Base-by-base conservation (phyloP, 164 flowering plant genomes). In the Vitis amurensis region DNA sequence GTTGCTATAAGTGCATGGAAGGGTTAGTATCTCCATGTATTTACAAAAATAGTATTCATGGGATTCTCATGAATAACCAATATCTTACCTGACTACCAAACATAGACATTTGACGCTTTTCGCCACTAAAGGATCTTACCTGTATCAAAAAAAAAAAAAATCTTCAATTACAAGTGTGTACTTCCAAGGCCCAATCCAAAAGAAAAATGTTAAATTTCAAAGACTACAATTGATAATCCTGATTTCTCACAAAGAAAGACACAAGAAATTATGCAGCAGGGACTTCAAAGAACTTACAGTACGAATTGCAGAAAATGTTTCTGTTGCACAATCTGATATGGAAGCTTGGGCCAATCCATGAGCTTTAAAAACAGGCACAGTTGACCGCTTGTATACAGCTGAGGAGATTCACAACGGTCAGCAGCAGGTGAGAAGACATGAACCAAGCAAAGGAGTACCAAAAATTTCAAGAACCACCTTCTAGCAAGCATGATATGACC, bases 241-340 rank as follows among this genome's bases (percentile, higher is more conserved):
- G 49, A 48, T 27, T 47, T 57, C 59, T 57, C 14, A 62, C 3
- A 30, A 16, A 60, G 50, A 66, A 3, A 61, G 5, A 47, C 50
- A 58, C 14, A 68, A 44, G 31, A 30, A 63, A 56, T n/a, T 55
- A 55, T n/a, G 52, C 12, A 59, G 10, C 13, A 23, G 15, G 58
- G 56, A 52, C 50, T 71, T 57, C 23, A n/a, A 55, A 37, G 16
- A 69, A 71, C 96, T 82, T 83, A 95, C 99, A 60, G 99, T 95
- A 37, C 99, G 97, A 66, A 95, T 95, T 8, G 99, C 97, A 74
- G 99, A 88, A 78, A 95, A 84, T 31, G 99, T 91, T 77, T 95
- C 99, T 63, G 87, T 76, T 49, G 80, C 91, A 82, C 96, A 95
- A 76, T 95, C 97, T 66, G 99, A 86, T 70, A 95, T 89, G 37